Evolutionary conservation across 441 rosid genomes (phyloP), one percentile per base, ranked within the genome.

Genomic region (Brassica hybrid): DNA sequence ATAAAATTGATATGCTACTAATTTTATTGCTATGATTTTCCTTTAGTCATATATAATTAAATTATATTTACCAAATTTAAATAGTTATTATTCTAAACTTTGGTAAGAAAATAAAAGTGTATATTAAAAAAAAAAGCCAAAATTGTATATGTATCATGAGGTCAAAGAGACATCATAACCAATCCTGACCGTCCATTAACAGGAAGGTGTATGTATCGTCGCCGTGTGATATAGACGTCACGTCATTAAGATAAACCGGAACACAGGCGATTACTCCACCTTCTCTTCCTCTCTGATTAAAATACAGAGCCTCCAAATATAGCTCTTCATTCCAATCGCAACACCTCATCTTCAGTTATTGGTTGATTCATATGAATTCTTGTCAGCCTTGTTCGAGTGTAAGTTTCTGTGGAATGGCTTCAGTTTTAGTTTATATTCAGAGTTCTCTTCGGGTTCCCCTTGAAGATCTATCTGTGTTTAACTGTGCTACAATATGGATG

Each of bases 141-240:
- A 50, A 50, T 7, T 48, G 61, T 17, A 62, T 17, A 27, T 27
- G 52, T 6, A 45, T 34, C 38, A 41, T 2, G n/a, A 38, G 61
- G 66, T 74, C 45, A 65, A 41, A 38, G 34, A 18, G 69, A 65
- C 6, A 6, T 5, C 34, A 21, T 30, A 67, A 69, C 45, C 54
- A n/a, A 61, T 76, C 79, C 14, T 36, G 75, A 3, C 71, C 75
- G 70, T 62, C 64, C 43, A 14, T 14, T 41, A 16, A 43, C 32
- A 10, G 3, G 21, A 18, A 74, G 21, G 58, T 11, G 3, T 48
- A 3, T 34, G 38, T 34, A 76, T 68, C 69, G 0, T 68, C 7
- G 25, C 68, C 79, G 79, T 67, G 56, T 1, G 34, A 48, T n/a
- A 60, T 60, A 65, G 11, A 65, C 27, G 13, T 63, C 25, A 34